Conservation (phyloP, 495 filamentous ascomycete genomes). For the Trichoderma asperelloides region DNA sequence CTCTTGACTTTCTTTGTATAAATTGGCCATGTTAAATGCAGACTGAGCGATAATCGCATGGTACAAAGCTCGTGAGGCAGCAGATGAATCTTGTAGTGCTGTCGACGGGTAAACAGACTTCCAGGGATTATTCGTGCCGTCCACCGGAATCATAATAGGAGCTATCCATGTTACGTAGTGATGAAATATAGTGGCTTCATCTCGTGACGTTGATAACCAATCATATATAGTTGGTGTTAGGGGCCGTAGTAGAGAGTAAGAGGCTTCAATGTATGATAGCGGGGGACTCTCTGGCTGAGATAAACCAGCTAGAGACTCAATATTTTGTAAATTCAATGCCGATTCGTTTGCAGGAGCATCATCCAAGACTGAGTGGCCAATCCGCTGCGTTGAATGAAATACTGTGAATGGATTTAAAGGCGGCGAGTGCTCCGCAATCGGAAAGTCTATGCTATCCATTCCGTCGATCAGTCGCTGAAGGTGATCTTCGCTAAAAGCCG, state of each 20-base stretch:
- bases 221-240: background rate
- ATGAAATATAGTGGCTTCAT: background rate
- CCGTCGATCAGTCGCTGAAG: background rate
- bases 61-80: background rate
- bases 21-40: background rate
- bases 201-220: background rate
- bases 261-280: background rate
- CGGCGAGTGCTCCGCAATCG: background rate
- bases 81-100: background rate
- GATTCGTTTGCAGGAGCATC: background rate
- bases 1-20: background rate
- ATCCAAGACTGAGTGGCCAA: background rate
- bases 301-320: background rate
- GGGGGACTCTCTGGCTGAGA: background rate
- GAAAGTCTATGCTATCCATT: background rate
- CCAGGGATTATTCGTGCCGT: background rate
- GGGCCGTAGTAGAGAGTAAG: background rate
- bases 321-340: background rate
- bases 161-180: background rate
- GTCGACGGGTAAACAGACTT: background rate
- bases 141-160: background rate
- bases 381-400: background rate
- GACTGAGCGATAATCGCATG: background rate
- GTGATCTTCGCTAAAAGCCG: background rate
- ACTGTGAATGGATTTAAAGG: background rate